Conservation (phyloP, 2,329 filamentous ascomycete genomes). For the Xylariaceae sp. region DNA sequence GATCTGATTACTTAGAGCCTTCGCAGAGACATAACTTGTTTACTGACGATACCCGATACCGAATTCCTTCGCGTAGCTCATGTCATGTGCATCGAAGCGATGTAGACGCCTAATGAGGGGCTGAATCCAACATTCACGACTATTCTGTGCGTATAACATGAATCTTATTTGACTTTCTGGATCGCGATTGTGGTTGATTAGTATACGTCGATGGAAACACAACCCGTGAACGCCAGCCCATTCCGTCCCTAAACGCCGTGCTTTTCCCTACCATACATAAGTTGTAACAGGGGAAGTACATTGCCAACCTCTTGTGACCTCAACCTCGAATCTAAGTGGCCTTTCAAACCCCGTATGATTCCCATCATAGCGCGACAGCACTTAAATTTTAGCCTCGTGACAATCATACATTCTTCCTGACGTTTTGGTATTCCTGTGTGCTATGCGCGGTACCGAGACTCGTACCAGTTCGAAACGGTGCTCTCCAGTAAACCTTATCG, state of each 20-base stretch:
- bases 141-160: background rate
- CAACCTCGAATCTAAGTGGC: background rate
- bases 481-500: background rate
- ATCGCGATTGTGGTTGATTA: background rate
- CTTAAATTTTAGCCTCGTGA: background rate
- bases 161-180: background rate
- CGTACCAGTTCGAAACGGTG: background rate
- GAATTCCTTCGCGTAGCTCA: too few relatives aligned
- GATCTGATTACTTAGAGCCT: too few relatives aligned
- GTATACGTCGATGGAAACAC: background rate
- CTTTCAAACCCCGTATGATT: background rate
- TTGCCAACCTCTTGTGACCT: background rate
- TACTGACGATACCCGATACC: too few relatives aligned
- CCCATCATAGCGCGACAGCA: background rate
- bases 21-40: too few relatives aligned
- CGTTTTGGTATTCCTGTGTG: background rate
- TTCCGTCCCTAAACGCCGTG: conserved; percentile 14
- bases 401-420: background rate
- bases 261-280: conserved; percentile 7
- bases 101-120: too few relatives aligned
- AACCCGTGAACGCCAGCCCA: conserved; percentile 2
- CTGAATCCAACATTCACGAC: too few relatives aligned
- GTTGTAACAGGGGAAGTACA: conserved; percentile 2
- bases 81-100: too few relatives aligned
- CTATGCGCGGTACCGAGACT: background rate